Base-by-base conservation (phyloP, 2,329 filamentous ascomycete genomes). In the Tolypocladium ophioglossoides region DNA sequence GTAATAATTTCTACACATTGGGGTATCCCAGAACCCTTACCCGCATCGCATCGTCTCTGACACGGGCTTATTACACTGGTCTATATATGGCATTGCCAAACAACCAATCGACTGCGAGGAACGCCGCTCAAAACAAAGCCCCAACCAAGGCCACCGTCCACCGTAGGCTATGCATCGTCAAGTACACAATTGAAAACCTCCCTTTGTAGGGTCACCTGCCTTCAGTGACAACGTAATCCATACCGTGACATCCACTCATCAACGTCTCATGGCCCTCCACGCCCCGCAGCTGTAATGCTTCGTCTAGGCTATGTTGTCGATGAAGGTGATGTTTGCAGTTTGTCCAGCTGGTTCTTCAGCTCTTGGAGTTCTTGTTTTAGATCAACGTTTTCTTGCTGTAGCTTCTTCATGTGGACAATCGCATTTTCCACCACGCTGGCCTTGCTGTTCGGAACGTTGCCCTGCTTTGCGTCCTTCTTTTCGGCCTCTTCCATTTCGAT, bases 371-470 rank as follows among this genome's bases (percentile, higher is more conserved):
- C 83, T 61, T 78, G 79, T 65, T 89, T 87, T 18, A 86, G 81
- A 54, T 79, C 78, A 27, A 79, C 78, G 16, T 91, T 80, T 66
- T 95, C 87, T 62, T 82, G 75, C 70, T 95, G 85, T 57, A 99
- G 72, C 56, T 85, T 80, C 70, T 89, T 92, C 72, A 99, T 96
- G 66, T 97, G 96, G 55, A 91, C 86, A 63, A 97, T 97, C 1
- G 94, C 94, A 72, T 89, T 85, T 71, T 99, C 94, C n/a, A 99
- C 94, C 1, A 95, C 96, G 61, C 89, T 95, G 1, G 94, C 94
- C 69, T 97, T 99, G 72, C 91, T 96, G 64, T 86, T 91, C 35
- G 87, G 83, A 52, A 83, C 79, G 55, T 72, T 75, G 8, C 68
- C 69, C 53, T 72, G 72, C 62, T 77, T 78, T 8, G 66, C 67